Base-by-base conservation (phyloP, 208 protist genomes). In the Vickermania ingenoplastis region DNA sequence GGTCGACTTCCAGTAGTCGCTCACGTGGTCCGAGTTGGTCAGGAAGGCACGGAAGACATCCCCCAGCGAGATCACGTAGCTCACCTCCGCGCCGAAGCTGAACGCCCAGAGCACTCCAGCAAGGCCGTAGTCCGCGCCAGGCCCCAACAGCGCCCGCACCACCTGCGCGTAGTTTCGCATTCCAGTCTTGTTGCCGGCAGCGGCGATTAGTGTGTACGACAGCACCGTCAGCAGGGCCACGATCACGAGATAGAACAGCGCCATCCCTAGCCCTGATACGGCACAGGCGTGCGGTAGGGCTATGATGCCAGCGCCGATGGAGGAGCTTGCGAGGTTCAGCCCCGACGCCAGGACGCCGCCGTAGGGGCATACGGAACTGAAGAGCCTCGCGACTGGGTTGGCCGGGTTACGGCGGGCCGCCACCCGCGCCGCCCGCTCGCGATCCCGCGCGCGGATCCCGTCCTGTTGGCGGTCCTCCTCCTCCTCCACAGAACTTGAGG, bases 1-100 rank as follows among this genome's bases (percentile, higher is more conserved):
- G 13, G 36, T 50, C 0, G 62, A 74, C 57, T 64, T 75, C 1
- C 86, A 48, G 71, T 74, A 90, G 24, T 64, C 65, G 14, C 68
- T 73, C n/a, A 71, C 67, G 17, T 67, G 53, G 5, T 55, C 54
- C 0, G 75, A 13, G 14, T 70, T 31, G 27, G 65, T 24, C 0
- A 90, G 53, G 45, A 89, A 76, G 4, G 81, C 75, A 2, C 54
- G 57, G 29, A 89, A 54, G 36, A 89, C 73, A 48, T 73, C 63
- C 13, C 69, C 72, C 13, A 84, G 57, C 4, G 82, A 78, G 55
- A 82, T 88, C 30, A 94, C 65, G 75, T 94, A 94, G 14, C 67
- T 77, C 25, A 94, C 73, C 0, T 73, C 72, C 0, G 84, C 77
- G 23, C 87, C 84, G 25, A 88, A 67, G 31, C 77, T 90, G 27